phyloP scores from a whole-genome alignment of 2,329 filamentous ascomycete genomes.

The Bipolaris victoriae region DNA sequence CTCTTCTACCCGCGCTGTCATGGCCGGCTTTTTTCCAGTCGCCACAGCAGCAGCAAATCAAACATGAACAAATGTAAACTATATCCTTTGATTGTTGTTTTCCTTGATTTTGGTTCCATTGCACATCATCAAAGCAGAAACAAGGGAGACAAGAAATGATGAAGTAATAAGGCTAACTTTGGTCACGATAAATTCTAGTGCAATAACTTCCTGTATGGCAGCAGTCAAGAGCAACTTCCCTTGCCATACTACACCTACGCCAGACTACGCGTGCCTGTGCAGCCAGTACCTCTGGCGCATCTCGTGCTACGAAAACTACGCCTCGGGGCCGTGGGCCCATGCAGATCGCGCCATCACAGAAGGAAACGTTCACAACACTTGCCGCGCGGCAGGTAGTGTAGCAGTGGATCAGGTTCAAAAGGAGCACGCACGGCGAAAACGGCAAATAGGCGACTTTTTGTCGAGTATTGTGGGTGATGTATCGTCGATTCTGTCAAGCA shows the following conservation, averaged over 20 bases:
- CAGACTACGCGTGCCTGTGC: conserved; percentile 17
- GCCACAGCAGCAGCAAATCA: not conserved
- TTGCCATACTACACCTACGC: not conserved
- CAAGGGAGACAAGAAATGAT: too few species aligned
- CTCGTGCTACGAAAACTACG: conserved; percentile 21
- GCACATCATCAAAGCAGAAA: too few species aligned
- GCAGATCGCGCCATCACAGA: conserved; percentile 3
- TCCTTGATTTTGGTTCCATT: too few species aligned
- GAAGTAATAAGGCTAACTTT: not conserved
- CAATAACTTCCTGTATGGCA: conserved; percentile 10
- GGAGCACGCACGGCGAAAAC: conserved; percentile 8
- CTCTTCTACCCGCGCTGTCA: not conserved
- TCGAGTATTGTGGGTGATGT: conserved; percentile 19
- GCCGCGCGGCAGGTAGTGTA: conserved; percentile 17
- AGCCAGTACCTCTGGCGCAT: conserved; percentile 23
- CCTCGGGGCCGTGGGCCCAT: conserved; percentile 4
- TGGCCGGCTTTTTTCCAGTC: not conserved
- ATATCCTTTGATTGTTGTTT: not conserved
- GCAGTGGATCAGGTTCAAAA: conserved; percentile 4
- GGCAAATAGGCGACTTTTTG: conserved; percentile 17
- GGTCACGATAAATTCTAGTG: not conserved
- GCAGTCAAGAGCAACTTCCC: conserved; percentile 16
- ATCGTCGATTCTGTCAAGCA: not conserved
- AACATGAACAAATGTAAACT: not conserved
- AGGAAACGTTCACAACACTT: not conserved